Evolutionary conservation across 2,329 filamentous ascomycete genomes (phyloP).

Genomic region (Venturia aucupariae): DNA sequence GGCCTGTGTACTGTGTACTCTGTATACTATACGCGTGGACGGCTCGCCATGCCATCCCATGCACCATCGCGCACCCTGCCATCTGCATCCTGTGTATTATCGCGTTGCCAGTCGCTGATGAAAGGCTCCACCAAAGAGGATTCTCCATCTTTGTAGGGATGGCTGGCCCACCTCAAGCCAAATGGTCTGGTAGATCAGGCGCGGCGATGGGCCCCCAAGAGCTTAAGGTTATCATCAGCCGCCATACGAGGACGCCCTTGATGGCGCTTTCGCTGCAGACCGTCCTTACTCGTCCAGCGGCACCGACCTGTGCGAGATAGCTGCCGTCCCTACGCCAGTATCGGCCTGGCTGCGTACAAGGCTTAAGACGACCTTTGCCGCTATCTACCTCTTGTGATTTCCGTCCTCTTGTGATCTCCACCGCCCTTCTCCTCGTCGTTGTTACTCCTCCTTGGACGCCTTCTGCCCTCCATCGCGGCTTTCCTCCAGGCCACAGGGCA

Average conservation of each 20-base stretch:
- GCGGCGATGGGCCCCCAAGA: not conserved
- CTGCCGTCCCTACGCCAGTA: not conserved
- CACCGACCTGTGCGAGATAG: conserved; percentile 1
- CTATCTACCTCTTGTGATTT: not conserved
- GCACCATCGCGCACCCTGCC: no score
- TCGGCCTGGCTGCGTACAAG: not conserved
- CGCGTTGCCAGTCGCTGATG: not conserved
- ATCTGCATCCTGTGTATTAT: not conserved
- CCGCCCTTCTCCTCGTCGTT: not conserved
- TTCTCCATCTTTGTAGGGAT: not conserved
- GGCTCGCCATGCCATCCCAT: not conserved
- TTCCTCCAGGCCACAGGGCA: not conserved
- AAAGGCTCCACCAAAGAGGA: not conserved
- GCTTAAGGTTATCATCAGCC: not conserved
- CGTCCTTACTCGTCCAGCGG: conserved; percentile 4
- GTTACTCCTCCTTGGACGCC: not conserved
- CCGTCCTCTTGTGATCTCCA: not conserved
- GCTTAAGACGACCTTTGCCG: not conserved
- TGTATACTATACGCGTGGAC: no score
- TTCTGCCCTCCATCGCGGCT: not conserved
- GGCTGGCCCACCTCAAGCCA: not conserved
- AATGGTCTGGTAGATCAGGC: not conserved
- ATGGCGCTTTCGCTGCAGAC: conserved; percentile 1
- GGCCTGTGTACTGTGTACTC: not conserved
- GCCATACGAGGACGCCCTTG: not conserved